phyloP scores from a whole-genome alignment of 2,329 filamentous ascomycete genomes.

The Hypoxylon sp. region DNA sequence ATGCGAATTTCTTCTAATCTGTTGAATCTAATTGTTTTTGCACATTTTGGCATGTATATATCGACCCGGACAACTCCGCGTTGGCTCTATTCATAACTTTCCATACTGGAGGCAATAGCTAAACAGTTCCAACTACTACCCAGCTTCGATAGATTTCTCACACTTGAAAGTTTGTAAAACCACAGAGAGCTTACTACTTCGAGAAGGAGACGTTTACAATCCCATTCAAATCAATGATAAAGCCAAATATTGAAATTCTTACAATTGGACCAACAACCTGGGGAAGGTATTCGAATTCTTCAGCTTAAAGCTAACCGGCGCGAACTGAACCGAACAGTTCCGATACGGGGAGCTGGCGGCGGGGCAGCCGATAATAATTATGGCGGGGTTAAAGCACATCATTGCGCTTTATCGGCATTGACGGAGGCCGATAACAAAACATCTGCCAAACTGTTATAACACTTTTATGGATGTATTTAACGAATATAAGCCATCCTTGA shows the following conservation, averaged over 20 bases:
- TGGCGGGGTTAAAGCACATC: constrained; percentile 43
- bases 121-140: too few species aligned
- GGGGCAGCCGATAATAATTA: constrained; percentile 36
- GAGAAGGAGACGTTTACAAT: neutral
- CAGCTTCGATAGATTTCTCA: too few species aligned
- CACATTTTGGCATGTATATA: neutral
- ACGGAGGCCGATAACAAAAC: too few species aligned
- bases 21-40: neutral
- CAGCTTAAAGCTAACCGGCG: constrained; percentile 4
- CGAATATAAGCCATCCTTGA: too few species aligned
- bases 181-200: neutral
- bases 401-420: constrained; percentile 38
- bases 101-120: too few species aligned
- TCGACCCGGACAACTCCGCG: too few species aligned
- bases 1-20: neutral
- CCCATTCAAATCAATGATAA: neutral
- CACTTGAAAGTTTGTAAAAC: too few species aligned
- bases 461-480: too few species aligned
- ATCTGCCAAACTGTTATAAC: too few species aligned
- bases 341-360: constrained; percentile 39
- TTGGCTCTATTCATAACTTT: too few species aligned
- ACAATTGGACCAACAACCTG: neutral
- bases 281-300: neutral
- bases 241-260: neutral
- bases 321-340: constrained; percentile 30